These are phyloP conservation scores for Talaromyces thailandensis DNA, from an alignment of 495 filamentous ascomycete genomes.

Conservation along the genomic window DNA sequence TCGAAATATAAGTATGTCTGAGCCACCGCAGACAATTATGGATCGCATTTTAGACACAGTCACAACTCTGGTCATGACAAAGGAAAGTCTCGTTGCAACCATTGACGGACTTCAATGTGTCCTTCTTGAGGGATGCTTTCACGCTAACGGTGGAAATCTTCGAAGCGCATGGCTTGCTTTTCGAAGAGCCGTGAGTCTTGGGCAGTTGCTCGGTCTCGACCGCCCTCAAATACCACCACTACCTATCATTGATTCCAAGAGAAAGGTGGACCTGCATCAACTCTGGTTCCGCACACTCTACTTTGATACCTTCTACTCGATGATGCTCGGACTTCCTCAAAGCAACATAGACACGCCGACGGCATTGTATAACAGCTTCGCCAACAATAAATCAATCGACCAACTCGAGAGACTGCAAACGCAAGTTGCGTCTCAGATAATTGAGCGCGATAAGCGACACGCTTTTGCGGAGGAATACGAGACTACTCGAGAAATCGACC, in stretches of 20 bases:
- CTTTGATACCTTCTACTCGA: slow-evolving; percentile 35
- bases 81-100: slow-evolving; percentile 11
- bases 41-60: neutral
- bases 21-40: neutral
- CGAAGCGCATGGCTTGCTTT: slow-evolving; percentile 14
- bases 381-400: slow-evolving; percentile 9
- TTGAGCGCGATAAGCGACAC: slow-evolving; percentile 30
- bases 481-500: slow-evolving; percentile 30
- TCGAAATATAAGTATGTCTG: slow-evolving; percentile 1
- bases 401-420: slow-evolving; percentile 14
- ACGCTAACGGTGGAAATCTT: slow-evolving; percentile 14
- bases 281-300: slow-evolving; percentile 19
- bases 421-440: slow-evolving; percentile 24
- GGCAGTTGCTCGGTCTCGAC: slow-evolving; percentile 13
- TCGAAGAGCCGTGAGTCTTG: slow-evolving; percentile 12
- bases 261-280: slow-evolving; percentile 13
- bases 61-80: neutral
- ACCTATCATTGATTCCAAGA: slow-evolving; percentile 1
- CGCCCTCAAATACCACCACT: neutral
- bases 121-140: slow-evolving; percentile 11
- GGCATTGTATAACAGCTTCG: slow-evolving; percentile 7
- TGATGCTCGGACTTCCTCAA: slow-evolving; percentile 40
- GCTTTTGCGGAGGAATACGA: slow-evolving; percentile 10
- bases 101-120: slow-evolving; percentile 15
- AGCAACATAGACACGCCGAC: slow-evolving; percentile 23